A percentile compares a stretch with the other conserved stretches of the same genome.
phyloP scores from a whole-genome alignment of 2,329 filamentous ascomycete genomes.

The Paradendryphiella salina region DNA sequence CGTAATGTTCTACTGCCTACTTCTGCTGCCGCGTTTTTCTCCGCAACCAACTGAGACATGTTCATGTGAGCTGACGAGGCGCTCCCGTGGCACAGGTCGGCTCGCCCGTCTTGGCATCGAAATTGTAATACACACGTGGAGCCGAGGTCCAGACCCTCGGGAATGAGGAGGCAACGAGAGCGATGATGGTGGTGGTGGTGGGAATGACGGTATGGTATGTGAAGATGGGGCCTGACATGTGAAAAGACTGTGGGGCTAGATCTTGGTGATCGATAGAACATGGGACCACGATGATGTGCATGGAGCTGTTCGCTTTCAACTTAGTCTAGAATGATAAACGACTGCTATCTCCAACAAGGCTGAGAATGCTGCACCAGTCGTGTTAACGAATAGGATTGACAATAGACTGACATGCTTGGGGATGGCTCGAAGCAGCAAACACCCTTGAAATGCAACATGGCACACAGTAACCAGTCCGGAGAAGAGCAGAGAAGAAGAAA shows the following conservation, averaged over 20 bases:
- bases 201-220: too few relatives aligned
- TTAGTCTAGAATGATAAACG: too few relatives aligned
- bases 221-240: too few relatives aligned
- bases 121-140: slow-evolving; percentile 12
- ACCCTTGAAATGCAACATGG: neutral
- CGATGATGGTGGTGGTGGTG: neutral
- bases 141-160: slow-evolving; percentile 11
- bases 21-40: neutral
- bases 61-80: slow-evolving; percentile 18
- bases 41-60: slow-evolving; percentile 1
- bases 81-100: slow-evolving; percentile 8
- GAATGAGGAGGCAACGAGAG: neutral
- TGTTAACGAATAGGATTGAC: too few relatives aligned
- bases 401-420: too few relatives aligned
- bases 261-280: too few relatives aligned
- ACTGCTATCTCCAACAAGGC: too few relatives aligned
- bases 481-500: neutral
- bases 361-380: too few relatives aligned
- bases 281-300: too few relatives aligned
- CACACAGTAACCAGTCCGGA: neutral
- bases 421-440: neutral
- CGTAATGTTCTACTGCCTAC: neutral
- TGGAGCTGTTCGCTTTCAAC: too few relatives aligned
- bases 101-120: slow-evolving; percentile 18
- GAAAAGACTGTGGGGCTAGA: too few relatives aligned